phyloP scores from a whole-genome alignment of 257 asterid species.

The Solanum rostratum region DNA sequence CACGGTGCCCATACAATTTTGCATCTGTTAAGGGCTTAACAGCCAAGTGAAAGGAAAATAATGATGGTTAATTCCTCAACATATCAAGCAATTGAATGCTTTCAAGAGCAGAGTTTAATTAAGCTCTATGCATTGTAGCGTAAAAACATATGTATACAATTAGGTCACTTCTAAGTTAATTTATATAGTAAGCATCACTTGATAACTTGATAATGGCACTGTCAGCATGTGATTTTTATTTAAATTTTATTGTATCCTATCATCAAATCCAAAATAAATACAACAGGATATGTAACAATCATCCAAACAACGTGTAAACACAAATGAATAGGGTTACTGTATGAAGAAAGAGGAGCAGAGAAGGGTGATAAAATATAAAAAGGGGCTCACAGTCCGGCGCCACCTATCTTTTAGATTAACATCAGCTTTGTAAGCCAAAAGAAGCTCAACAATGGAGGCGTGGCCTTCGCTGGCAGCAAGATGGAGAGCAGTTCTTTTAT shows the following conservation, averaged over 20 bases:
- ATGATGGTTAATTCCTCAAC: not conserved
- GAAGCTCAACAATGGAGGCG: conserved; percentile 56
- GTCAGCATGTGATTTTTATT: not conserved
- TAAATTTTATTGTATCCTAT: not conserved
- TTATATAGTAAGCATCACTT: not conserved
- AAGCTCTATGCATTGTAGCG: not conserved
- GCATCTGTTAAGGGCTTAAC: conserved; percentile 53
- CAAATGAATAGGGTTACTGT: not conserved
- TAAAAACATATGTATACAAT: not conserved
- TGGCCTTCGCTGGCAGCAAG: conserved; percentile 65
- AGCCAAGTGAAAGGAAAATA: not conserved
- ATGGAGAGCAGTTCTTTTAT: conserved; percentile 49
- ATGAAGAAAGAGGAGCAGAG: not conserved
- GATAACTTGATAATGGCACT: not conserved
- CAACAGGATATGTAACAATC: no score
- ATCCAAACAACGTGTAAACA: not conserved
- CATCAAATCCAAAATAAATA: no score
- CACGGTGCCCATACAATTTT: conserved; percentile 40
- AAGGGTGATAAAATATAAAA: not conserved
- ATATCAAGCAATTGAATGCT: not conserved
- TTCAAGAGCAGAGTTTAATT: not conserved
- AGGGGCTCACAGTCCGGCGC: conserved; percentile 30
- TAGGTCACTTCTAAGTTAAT: not conserved
- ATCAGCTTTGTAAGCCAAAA: conserved; percentile 42
- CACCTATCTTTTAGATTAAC: conserved; percentile 54